Evolutionary conservation across 2,329 filamentous ascomycete species (phyloP).

Genomic region (Exophiala phaeomuriformis): DNA sequence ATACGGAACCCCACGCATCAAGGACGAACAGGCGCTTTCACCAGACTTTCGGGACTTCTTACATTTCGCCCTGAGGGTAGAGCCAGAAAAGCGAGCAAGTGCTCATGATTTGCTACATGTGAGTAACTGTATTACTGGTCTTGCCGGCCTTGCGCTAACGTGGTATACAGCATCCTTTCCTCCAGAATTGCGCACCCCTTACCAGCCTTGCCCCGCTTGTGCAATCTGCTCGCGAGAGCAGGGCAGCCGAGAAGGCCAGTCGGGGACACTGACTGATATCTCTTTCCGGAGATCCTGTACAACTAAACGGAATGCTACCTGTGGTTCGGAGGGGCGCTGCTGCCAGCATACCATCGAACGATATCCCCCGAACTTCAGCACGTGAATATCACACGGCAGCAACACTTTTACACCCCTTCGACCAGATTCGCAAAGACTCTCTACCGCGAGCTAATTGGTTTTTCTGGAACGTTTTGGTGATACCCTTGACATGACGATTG

Average conservation of each 20-base stretch:
- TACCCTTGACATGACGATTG: background rate
- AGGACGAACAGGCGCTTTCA: conserved; percentile 92
- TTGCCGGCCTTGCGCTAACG: conserved; percentile 1
- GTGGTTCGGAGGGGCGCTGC: conserved; percentile 1
- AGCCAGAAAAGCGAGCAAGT: conserved; percentile 92
- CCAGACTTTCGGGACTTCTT: conserved; percentile 95
- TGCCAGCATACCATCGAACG: background rate
- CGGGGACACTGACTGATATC: conserved; percentile 42
- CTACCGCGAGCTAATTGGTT: background rate
- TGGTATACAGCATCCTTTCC: conserved; percentile 62
- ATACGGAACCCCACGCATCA: conserved; percentile 89
- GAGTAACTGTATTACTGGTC: conserved; percentile 36
- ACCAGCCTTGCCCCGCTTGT: conserved; percentile 78
- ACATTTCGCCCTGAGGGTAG: conserved; percentile 87
- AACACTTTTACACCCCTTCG: background rate
- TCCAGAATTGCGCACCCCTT: conserved; percentile 67
- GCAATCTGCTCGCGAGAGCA: conserved; percentile 72
- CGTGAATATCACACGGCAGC: background rate
- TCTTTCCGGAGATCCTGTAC: conserved; percentile 4
- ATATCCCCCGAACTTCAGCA: background rate
- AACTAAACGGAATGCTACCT: conserved; percentile 6
- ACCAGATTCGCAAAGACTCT: background rate
- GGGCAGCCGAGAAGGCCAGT: conserved; percentile 74
- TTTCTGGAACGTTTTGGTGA: conserved; percentile 3
- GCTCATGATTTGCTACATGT: conserved; percentile 90